phyloP scores from a whole-genome alignment of 2,329 filamentous ascomycete species.

The Helotiales sp. region DNA sequence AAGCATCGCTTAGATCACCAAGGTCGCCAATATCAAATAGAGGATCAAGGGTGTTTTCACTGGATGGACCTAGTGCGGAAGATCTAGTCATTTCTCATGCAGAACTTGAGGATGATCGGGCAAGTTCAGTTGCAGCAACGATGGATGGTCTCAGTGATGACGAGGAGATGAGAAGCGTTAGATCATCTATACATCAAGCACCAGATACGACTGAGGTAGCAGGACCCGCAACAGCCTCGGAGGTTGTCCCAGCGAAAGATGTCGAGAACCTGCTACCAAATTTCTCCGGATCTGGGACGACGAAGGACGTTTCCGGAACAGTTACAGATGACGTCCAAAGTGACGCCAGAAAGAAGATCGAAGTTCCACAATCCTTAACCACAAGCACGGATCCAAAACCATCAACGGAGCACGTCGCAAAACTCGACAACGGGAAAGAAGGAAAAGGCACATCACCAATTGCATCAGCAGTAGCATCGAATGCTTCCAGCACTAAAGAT shows the following conservation, averaged over 20 bases:
- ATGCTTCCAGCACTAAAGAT: constrained; percentile 50
- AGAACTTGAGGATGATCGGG: constrained; percentile 38
- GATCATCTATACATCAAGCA: constrained; percentile 23
- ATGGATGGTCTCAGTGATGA: constrained; percentile 51
- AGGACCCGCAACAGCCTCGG: constrained; percentile 5
- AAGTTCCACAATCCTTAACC: constrained; percentile 15
- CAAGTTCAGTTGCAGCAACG: constrained; percentile 57
- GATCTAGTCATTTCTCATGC: constrained; percentile 42
- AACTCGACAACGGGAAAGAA: constrained; percentile 10
- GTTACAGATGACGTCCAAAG: neutral
- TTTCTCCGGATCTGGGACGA: neutral
- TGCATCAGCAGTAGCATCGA: constrained; percentile 45
- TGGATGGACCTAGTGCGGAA: constrained; percentile 39
- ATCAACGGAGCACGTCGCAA: constrained; percentile 5
- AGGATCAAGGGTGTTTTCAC: constrained; percentile 29
- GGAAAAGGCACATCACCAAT: constrained; percentile 30
- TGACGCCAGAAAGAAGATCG: neutral
- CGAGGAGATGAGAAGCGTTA: constrained; percentile 33
- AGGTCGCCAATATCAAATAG: constrained; percentile 16
- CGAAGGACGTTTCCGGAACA: neutral
- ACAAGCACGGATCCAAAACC: constrained; percentile 26
- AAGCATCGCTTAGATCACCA: neutral
- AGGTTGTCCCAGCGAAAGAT: neutral
- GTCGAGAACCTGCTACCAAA: neutral
- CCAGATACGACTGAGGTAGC: constrained; percentile 16